phyloP scores from a whole-genome alignment of 2,329 filamentous ascomycete species.

The Trichoderma atroviride region DNA sequence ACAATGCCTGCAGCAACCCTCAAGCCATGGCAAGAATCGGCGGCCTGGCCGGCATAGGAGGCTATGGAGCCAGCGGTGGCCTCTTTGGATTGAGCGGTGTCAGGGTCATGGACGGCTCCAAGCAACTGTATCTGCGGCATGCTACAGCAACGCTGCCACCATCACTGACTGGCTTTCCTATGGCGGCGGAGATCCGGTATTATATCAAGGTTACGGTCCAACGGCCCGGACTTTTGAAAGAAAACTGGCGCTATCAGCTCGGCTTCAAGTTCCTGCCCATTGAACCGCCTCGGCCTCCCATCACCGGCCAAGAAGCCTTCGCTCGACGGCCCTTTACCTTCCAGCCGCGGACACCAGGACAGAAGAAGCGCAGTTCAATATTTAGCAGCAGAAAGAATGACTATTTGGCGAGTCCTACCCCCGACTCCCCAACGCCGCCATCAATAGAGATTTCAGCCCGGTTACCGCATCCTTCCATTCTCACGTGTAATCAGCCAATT shows the following conservation, averaged over 20 bases:
- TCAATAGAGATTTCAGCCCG: slow-evolving; percentile 77
- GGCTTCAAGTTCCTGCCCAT: slow-evolving; percentile 90
- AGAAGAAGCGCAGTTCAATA: slow-evolving; percentile 60
- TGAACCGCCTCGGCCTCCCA: slow-evolving; percentile 75
- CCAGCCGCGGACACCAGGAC: slow-evolving; percentile 44
- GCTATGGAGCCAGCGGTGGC: slow-evolving; percentile 49
- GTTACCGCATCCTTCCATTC: slow-evolving; percentile 80
- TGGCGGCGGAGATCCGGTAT: slow-evolving; percentile 87
- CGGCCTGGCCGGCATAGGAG: slow-evolving; percentile 57
- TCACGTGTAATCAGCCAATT: slow-evolving; percentile 86
- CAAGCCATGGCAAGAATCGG: slow-evolving; percentile 57
- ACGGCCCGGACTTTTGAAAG: slow-evolving; percentile 84
- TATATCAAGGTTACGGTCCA: slow-evolving; percentile 95
- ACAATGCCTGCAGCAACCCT: slow-evolving; percentile 68
- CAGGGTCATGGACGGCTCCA: slow-evolving; percentile 64
- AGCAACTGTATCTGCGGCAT: slow-evolving; percentile 67
- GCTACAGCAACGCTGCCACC: slow-evolving; percentile 86
- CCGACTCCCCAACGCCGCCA: slow-evolving; percentile 48
- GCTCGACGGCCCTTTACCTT: slow-evolving; percentile 72
- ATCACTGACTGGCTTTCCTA: slow-evolving; percentile 82
- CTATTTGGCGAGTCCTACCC: slow-evolving; percentile 37
- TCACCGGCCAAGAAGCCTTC: slow-evolving; percentile 76
- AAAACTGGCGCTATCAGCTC: slow-evolving; percentile 73
- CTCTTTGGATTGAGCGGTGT: slow-evolving; percentile 56
- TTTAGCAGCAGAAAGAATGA: slow-evolving; percentile 50